Conservation (phyloP, 2,329 filamentous ascomycete genomes). For the Lecanoromycetidae sp. region DNA sequence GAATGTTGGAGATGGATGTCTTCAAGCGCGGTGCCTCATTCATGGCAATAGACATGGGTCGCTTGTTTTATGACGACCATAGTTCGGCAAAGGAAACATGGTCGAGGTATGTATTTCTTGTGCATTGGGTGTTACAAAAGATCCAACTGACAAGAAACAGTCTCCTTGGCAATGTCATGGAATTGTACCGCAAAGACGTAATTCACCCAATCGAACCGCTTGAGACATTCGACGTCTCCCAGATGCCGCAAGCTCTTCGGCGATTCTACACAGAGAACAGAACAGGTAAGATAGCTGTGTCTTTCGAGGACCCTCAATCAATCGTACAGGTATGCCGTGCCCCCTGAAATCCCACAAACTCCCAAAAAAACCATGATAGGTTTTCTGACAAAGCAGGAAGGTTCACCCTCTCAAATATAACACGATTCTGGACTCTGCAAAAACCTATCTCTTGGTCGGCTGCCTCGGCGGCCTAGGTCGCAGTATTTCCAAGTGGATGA, state of each 20-base stretch:
- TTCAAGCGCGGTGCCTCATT: conserved; percentile 10
- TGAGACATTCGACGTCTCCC: conserved; percentile 1
- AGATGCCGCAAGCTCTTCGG: background rate
- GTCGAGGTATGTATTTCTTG: too few species aligned
- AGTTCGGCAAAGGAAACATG: too few species aligned
- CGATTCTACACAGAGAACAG: background rate
- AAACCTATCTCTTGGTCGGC: conserved; percentile 24
- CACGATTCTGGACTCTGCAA: conserved; percentile 15
- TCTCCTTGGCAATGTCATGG: background rate
- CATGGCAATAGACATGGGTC: conserved; percentile 6
- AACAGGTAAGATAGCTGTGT: conserved; percentile 8
- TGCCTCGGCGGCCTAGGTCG: conserved; percentile 25
- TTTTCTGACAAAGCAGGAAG: too few species aligned
- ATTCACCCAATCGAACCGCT: conserved; percentile 4
- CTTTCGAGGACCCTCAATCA: conserved; percentile 2
- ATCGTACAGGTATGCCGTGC: too few species aligned
- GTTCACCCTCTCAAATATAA: conserved; percentile 9
- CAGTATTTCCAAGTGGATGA: conserved; percentile 25
- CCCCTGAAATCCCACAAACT: too few species aligned
- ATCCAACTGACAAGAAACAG: background rate
- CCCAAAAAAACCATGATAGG: too few species aligned
- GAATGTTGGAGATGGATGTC: conserved; percentile 12
- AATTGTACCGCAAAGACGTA: background rate
- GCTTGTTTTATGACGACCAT: background rate
- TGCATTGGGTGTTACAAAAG: too few species aligned